These are phyloP conservation scores for Aspergillus panamensis DNA, from an alignment of 495 filamentous ascomycete genomes.

Conservation along the genomic window DNA sequence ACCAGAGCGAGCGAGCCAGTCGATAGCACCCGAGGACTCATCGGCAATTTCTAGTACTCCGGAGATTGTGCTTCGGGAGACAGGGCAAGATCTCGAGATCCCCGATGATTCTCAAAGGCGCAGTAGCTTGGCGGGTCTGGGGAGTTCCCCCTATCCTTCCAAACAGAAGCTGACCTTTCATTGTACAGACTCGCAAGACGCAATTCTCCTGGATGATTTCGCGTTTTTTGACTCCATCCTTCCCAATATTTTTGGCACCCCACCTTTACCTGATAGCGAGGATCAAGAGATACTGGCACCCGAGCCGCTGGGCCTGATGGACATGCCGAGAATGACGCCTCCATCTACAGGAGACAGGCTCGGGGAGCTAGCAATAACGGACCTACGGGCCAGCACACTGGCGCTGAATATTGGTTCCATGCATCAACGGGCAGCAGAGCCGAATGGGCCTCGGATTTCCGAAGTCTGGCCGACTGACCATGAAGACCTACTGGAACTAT, in stretches of 20 bases:
- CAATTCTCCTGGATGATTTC: background rate
- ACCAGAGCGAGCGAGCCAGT: background rate
- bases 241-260: background rate
- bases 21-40: background rate
- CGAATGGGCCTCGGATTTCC: background rate
- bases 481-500: slow-evolving; percentile 10
- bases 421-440: background rate
- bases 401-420: background rate
- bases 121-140: background rate
- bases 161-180: background rate
- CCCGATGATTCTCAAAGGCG: background rate
- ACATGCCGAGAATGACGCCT: background rate
- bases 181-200: background rate
- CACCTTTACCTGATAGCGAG: background rate
- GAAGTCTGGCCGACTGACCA: background rate
- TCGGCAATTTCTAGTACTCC: background rate
- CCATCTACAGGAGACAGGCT: background rate
- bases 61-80: background rate
- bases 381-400: background rate
- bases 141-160: background rate
- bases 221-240: background rate
- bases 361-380: background rate
- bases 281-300: background rate
- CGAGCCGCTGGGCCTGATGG: background rate
- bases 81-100: background rate